phyloP scores from a whole-genome alignment of 257 asterid genomes.

The Nicotiana benthamiana region DNA sequence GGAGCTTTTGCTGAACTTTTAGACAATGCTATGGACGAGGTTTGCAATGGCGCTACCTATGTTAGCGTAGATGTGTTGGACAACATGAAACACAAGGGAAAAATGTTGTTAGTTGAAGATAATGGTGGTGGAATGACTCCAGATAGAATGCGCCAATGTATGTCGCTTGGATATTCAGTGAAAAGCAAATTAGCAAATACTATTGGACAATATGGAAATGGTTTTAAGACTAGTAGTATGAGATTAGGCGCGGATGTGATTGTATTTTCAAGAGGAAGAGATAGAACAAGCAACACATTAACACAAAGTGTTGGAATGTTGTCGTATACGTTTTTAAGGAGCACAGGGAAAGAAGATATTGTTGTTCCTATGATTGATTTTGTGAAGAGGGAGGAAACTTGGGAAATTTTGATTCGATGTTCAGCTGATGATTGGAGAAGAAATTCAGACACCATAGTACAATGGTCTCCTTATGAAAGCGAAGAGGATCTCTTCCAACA shows the following conservation, averaged over 20 bases:
- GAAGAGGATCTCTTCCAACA: conserved; percentile 52
- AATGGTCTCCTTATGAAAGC: conserved; percentile 67
- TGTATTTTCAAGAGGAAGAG: conserved; percentile 55
- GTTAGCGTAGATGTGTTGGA: conserved; percentile 50
- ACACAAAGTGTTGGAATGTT: conserved; percentile 73
- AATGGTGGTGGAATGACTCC: conserved; percentile 98
- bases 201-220: conserved; percentile 92
- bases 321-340: conserved; percentile 54
- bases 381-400: conserved; percentile 35
- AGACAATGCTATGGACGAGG: conserved; percentile 80
- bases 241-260: conserved; percentile 91
- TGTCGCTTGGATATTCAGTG: conserved; percentile 95
- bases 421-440: conserved; percentile 40
- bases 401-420: conserved; percentile 42
- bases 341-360: conserved; percentile 72
- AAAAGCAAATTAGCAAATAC: conserved; percentile 73
- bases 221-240: conserved; percentile 86
- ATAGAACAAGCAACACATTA: conserved; percentile 39
- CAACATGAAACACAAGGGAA: conserved; percentile 31
- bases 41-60: conserved; percentile 56
- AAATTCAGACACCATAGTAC: conserved; percentile 45
- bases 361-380: conserved; percentile 85
- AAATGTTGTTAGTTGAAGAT: conserved; percentile 70
- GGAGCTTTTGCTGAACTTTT: conserved; percentile 95
- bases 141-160: conserved; percentile 85